Conservation (phyloP, 139 green algal genomes). For the Protoeuglena noctilucae region DNA sequence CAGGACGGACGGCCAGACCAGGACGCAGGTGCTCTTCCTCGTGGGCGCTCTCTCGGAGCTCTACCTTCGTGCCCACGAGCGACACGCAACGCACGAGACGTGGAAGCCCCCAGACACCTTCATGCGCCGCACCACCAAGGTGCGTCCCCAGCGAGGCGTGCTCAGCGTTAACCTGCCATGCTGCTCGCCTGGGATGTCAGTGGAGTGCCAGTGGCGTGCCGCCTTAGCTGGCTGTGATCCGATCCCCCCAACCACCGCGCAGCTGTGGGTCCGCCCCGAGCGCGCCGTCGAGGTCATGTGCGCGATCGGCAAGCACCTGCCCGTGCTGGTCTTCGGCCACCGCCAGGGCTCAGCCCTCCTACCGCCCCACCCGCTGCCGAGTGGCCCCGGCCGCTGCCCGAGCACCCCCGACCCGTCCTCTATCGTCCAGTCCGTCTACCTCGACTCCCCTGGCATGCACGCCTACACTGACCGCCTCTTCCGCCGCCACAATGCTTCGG, state of each 20-base stretch:
- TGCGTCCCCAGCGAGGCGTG: too few species aligned
- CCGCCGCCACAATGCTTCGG: too few species aligned
- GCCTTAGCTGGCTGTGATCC: background rate
- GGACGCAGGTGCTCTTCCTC: too few species aligned
- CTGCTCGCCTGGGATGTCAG: background rate
- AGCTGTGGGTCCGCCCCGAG: constrained; percentile 49
- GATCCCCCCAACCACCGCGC: too few species aligned
- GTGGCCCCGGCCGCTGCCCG: background rate
- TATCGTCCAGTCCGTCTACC: too few species aligned
- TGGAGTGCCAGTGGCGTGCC: background rate
- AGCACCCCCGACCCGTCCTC: background rate
- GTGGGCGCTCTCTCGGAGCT: too few species aligned
- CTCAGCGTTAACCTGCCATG: background rate
- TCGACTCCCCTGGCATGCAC: too few species aligned
- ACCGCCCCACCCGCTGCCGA: background rate
- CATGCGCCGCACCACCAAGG: constrained; percentile 50
- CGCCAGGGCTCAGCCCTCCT: constrained; percentile 3
- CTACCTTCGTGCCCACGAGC: too few species aligned
- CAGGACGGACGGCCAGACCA: too few species aligned
- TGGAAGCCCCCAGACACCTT: constrained; percentile 32
- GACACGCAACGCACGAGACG: too few species aligned
- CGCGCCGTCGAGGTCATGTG: constrained; percentile 44
- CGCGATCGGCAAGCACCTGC: constrained; percentile 46
- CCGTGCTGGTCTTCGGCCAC: constrained; percentile 56
- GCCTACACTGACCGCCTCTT: too few species aligned